Base-by-base conservation (phyloP, 1,139 yeast genomes). In the Scheffersomyces parashehatae region DNA sequence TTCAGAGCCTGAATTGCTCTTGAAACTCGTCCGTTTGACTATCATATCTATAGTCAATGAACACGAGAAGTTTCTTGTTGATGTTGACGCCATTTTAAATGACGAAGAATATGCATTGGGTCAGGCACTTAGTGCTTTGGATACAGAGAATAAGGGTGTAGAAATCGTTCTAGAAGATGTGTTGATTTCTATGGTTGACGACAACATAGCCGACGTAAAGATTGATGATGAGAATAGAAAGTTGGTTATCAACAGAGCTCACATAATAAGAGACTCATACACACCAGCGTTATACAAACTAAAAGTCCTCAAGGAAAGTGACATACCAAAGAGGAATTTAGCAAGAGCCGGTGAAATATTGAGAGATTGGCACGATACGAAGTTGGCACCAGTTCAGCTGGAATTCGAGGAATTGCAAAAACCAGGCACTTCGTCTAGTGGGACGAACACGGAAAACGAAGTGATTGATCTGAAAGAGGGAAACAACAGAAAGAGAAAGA, bases 231-330 rank as follows among this genome's bases (percentile, higher is more conserved):
- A 54, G 16, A 43, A 46, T 5, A 46, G 52, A 1, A 28, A 44
- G 4, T 49, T 70, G 37, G 45, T 45, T 4, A 54, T 69, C 5
- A 43, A 49, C 5, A 57, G 51, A 15, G 51, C 61, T 20, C 35
- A 41, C 7, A 50, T 53, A 7, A 44, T 61, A 12, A 53, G 76
- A 38, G 77, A 72, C 49, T 59, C 69, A 13, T 70, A 55, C 48
- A 65, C 67, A 46, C 49, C 56, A 1, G 47, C 45, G 4, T 45
- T 51, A 20, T 58, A 64, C 35, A 31, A 40, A 10, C 46, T 68
- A 24, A 37, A 48, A 32, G 62, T 65, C 11, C 47, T 70, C 30
- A 40, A 46, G 6, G 60, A 56, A 40, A 48, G 44, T 3, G 70
- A 65, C 37, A 52, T 67, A 8, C 30, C 47, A n/a, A 48, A 39